These are phyloP conservation scores for Hypericum androsaemum DNA, from an alignment of 345 rosid genomes.

Conservation along the genomic window DNA sequence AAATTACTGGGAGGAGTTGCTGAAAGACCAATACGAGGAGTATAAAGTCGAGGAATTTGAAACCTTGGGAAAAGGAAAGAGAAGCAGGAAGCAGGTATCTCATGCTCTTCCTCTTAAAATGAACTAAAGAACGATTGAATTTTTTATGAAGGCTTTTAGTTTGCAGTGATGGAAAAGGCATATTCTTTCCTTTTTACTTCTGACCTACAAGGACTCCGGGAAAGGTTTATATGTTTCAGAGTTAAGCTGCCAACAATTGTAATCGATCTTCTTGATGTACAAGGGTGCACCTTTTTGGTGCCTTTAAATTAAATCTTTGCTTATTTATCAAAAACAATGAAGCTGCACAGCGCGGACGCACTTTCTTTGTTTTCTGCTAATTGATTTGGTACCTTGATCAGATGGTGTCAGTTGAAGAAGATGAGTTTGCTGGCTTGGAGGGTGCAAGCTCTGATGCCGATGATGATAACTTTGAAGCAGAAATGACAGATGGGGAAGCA, in stretches of 20 bases:
- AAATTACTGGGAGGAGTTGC: constrained; percentile 88
- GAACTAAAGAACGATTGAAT: too few relatives aligned
- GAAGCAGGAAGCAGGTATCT: constrained; percentile 89
- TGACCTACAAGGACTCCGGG: too few relatives aligned
- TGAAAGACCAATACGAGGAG: constrained; percentile 67
- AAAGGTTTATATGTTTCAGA: too few relatives aligned
- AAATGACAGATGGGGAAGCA: constrained; percentile 74
- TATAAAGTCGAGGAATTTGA: constrained; percentile 79
- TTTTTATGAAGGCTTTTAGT: too few relatives aligned
- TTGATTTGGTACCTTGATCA: constrained; percentile 19
- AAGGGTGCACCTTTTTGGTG: too few relatives aligned
- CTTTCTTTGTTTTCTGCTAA: neutral
- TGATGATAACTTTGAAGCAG: constrained; percentile 97
- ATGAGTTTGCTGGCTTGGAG: constrained; percentile 98
- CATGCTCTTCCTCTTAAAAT: neutral
- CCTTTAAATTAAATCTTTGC: too few relatives aligned
- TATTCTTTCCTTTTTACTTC: too few relatives aligned
- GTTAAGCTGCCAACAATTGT: too few relatives aligned
- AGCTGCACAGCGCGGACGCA: neutral
- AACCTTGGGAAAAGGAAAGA: constrained; percentile 87
- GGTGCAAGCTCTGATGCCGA: constrained; percentile 93
- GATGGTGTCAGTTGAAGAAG: constrained; percentile 97
- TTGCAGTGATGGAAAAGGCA: too few relatives aligned
- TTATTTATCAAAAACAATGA: too few relatives aligned
- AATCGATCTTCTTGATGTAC: too few relatives aligned